phyloP scores from a whole-genome alignment of 805 yeast genomes.

The Sugiyamaella mastotermitis region DNA sequence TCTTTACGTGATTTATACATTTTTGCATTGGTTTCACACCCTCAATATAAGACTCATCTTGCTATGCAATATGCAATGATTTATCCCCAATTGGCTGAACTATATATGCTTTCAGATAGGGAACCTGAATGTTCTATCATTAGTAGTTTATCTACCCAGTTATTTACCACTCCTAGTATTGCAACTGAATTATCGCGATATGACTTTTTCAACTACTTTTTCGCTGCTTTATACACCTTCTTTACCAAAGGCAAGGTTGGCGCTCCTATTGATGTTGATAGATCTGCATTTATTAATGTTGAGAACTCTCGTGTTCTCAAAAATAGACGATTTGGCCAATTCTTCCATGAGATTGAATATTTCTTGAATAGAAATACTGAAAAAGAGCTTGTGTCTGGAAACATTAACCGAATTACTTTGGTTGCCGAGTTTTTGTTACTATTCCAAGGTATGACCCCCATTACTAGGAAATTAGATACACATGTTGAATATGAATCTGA shows the following conservation, averaged over 20 bases:
- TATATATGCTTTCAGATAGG: slow-evolving; percentile 67
- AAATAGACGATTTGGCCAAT: slow-evolving; percentile 71
- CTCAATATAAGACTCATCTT: slow-evolving; percentile 48
- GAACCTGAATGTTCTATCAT: slow-evolving; percentile 82
- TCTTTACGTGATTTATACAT: slow-evolving; percentile 60
- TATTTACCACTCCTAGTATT: slow-evolving; percentile 84
- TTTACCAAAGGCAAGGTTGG: slow-evolving; percentile 49
- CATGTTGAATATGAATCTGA: slow-evolving; percentile 91
- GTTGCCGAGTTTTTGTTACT: slow-evolving; percentile 59
- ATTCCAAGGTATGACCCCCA: slow-evolving; percentile 73
- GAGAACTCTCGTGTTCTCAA: slow-evolving; percentile 47
- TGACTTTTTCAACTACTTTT: slow-evolving; percentile 57
- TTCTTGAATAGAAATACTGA: slow-evolving; percentile 64
- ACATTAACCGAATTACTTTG: slow-evolving; percentile 46
- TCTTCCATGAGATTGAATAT: slow-evolving; percentile 74
- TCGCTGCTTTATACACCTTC: slow-evolving; percentile 58
- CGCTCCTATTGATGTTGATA: slow-evolving; percentile 38
- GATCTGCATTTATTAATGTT: slow-evolving; percentile 19
- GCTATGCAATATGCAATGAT: slow-evolving; percentile 79
- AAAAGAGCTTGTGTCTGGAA: slow-evolving; percentile 40
- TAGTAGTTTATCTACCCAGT: slow-evolving; percentile 70
- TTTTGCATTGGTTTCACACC: slow-evolving; percentile 56
- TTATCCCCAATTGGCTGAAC: slow-evolving; percentile 67
- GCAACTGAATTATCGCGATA: slow-evolving; percentile 56
- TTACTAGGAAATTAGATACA: slow-evolving; percentile 64